Base-by-base conservation (phyloP, 2,329 filamentous ascomycete genomes). In the Phyllosticta capitalensis region DNA sequence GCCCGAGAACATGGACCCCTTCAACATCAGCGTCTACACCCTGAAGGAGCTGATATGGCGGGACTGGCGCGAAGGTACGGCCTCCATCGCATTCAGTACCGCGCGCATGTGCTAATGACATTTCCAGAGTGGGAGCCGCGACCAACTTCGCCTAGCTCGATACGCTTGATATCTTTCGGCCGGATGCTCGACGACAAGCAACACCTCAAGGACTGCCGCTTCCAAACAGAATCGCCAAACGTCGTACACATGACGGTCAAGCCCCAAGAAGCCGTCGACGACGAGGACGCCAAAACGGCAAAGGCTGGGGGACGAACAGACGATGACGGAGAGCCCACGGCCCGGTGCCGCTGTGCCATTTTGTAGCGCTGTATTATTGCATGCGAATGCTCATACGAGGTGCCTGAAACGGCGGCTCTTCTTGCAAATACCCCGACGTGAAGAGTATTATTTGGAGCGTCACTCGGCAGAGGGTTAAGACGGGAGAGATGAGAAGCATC, bases 211-310 rank as follows among this genome's bases (percentile, higher is more conserved):
- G 90, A 92, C 65, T 92, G 89, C 68, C 87, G 85, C 62, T 90
- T 95, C 69, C 88, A 83, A 68, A 79, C 80, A 28, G 86, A 90
- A 63, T 78, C 81, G 10, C 83, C 89, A 7, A 95, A 95, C 65
- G 89, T 95, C 26, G 85, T 96, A n/a, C 91, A 96, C 73, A 95
- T 96, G 90, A 92, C 89, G 5, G 85, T 96, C 66, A 88, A 89
- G 66, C 91, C 91, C 2, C 87, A 91, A 69, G 90, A 95, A 69
- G 82, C 88, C 48, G 78, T 92, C 62, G 87, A 95, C 64, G 90
- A 94, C 68, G 84, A 87, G 64, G 87, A 90, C 65, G 85, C 87
- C 60, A 87, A 86, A 69, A 82, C 59, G 80, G 82, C 61, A 88
- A 87, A 71, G 74, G 76, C 55, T 74, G 76, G 24, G 67, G 67